Base-by-base conservation (phyloP, 2,329 filamentous ascomycete species). In the Colletotrichum chrysophilum region DNA sequence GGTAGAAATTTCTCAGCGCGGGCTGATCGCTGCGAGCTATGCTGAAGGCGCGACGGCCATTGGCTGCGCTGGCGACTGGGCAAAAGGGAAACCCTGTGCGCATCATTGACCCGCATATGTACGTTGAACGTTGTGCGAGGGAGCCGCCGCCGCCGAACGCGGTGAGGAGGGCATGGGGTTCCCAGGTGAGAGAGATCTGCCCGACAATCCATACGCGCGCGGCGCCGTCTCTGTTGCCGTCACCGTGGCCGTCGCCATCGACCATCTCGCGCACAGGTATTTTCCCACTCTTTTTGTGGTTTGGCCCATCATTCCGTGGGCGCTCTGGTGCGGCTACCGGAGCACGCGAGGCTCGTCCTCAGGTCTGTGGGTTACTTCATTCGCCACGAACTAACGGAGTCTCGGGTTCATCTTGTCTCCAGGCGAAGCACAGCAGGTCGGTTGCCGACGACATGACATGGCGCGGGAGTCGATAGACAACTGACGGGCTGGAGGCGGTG, bases 41-140 rank as follows among this genome's bases (percentile, higher is more conserved):
- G 28, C 24, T 34, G 32, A 24, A 16, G 68, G 55, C 61, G 60
- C 43, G 48, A 30, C 64, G 34, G 34, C 18, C 66, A 76, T 76
- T 75, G 74, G 74, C 21, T 56, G 30, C 8, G 13, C 36, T 38
- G 28, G 58, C 64, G 48, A 69, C 64, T 65, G 64, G 64, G 70
- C 56, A 68, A 38, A 48, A 62, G 26, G 69, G 48, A 65, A 68
- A 75, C 74, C 74, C 71, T 75, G 74, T 70, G 74, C 71, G 71
- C 74, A 76, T 76, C 74, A 76, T 70, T 18, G 60, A 70, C 71
- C 74, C 74, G 74, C 74, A 70, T 70, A 74, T 76, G 74, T 74
- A 66, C 12, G 52, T 32, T 66, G 70, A 52, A 68, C 69, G 62
- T 73, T 73, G 69, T 58, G 73, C 61, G 52, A 74, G 36, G 36